These are phyloP conservation scores for Coriaria nepalensis DNA, from an alignment of 306 rosid species.

Conservation along the genomic window DNA sequence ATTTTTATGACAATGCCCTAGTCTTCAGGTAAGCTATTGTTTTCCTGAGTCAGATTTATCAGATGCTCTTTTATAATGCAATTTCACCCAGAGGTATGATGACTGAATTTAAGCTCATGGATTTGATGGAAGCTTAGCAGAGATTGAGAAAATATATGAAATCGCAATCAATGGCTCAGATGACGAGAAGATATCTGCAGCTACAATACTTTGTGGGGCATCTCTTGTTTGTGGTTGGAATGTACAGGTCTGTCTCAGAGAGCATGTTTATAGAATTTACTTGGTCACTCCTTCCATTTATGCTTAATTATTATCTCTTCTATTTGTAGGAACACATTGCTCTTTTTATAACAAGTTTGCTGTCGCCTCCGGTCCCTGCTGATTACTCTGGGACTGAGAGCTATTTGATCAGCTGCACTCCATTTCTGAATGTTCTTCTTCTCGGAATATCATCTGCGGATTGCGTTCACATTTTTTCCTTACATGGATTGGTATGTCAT, in stretches of 20 bases:
- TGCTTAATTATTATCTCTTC: slow-evolving; percentile 13
- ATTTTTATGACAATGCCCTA: slow-evolving; percentile 15
- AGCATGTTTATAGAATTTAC: not conserved
- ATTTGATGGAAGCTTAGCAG: slow-evolving; percentile 97
- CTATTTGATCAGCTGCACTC: slow-evolving; percentile 66
- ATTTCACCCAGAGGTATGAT: slow-evolving; percentile 26
- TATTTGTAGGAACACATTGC: slow-evolving; percentile 60
- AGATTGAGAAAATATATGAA: slow-evolving; percentile 74
- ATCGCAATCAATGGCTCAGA: slow-evolving; percentile 72
- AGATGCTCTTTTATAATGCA: slow-evolving; percentile 25
- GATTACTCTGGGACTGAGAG: slow-evolving; percentile 49
- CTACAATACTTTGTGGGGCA: slow-evolving; percentile 80
- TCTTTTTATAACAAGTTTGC: slow-evolving; percentile 47
- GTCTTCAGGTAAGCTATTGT: slow-evolving; percentile 20
- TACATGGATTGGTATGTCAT: slow-evolving; percentile 79
- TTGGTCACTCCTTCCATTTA: slow-evolving; percentile 9
- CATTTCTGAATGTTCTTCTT: slow-evolving; percentile 60
- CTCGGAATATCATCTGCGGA: slow-evolving; percentile 64
- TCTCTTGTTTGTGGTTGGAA: slow-evolving; percentile 92
- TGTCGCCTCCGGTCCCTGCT: slow-evolving; percentile 51
- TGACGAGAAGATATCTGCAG: slow-evolving; percentile 82
- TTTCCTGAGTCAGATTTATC: slow-evolving; percentile 23
- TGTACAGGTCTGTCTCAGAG: slow-evolving; percentile 46
- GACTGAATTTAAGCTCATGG: slow-evolving; percentile 62
- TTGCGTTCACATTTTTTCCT: slow-evolving; percentile 75